phyloP scores from a whole-genome alignment of 306 rosid species.

The Calophaca sinica region DNA sequence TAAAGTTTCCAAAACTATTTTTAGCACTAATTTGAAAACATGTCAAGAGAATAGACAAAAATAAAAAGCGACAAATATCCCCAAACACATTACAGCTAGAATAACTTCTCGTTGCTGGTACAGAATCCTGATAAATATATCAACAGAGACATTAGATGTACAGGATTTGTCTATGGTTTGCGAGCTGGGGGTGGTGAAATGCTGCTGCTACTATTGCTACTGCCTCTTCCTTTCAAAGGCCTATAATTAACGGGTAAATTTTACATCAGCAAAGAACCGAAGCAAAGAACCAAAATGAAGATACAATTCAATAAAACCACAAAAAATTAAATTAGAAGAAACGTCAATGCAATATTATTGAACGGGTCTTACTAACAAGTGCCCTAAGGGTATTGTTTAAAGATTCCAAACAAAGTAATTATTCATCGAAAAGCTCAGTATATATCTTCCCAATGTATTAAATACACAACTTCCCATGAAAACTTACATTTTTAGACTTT shows the following conservation, averaged over 20 bases:
- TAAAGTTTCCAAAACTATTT: constrained; percentile 22
- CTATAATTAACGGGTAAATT: constrained; percentile 44
- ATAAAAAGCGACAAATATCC: constrained; percentile 27
- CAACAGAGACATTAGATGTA: constrained; percentile 18
- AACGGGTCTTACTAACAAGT: no score
- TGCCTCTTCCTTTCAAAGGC: constrained; percentile 86
- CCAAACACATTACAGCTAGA: constrained; percentile 36
- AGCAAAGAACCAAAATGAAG: constrained; percentile 14
- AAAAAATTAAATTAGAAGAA: neutral
- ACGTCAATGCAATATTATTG: neutral
- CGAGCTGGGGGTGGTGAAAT: constrained; percentile 80
- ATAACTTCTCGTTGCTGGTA: constrained; percentile 31
- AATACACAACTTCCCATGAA: no score
- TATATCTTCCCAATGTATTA: no score
- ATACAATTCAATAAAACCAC: constrained; percentile 4
- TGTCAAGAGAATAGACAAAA: constrained; percentile 6
- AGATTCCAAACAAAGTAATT: no score
- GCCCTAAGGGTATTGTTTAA: no score
- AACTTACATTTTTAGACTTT: no score
- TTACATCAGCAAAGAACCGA: constrained; percentile 13
- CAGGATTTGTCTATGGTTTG: constrained; percentile 59
- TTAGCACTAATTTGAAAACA: constrained; percentile 29
- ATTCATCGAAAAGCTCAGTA: no score
- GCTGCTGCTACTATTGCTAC: constrained; percentile 94
- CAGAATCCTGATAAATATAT: constrained; percentile 42